These are phyloP conservation scores for Xylaria sp. DNA, from an alignment of 2,329 filamentous ascomycete species.

Conservation along the genomic window DNA sequence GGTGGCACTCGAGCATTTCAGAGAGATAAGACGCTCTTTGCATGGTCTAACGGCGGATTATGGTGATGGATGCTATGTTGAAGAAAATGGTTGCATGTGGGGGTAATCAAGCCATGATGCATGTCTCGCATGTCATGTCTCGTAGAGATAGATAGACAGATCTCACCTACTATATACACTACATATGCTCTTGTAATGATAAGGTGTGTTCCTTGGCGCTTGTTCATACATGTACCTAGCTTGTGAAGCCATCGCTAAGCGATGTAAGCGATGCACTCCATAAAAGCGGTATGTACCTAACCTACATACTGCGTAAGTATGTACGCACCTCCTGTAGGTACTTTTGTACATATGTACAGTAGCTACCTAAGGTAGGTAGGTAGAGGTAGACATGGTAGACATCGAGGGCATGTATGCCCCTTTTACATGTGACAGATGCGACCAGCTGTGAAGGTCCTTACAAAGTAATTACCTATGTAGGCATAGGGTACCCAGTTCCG, in stretches of 20 bases:
- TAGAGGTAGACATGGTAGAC: too few relatives aligned
- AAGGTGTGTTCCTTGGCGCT: neutral
- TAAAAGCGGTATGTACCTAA: neutral
- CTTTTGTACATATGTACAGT: too few relatives aligned
- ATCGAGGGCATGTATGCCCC: too few relatives aligned
- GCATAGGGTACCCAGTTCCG: neutral
- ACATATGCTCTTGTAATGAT: neutral
- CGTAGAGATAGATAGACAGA: neutral
- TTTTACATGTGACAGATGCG: neutral
- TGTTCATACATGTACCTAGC: neutral
- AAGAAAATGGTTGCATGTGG: neutral
- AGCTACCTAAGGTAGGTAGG: too few relatives aligned
- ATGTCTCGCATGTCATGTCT: neutral
- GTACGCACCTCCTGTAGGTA: too few relatives aligned
- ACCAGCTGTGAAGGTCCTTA: neutral
- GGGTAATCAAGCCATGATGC: conserved; percentile 21
- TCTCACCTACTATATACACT: neutral
- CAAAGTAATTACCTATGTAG: too few relatives aligned
- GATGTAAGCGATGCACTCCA: neutral
- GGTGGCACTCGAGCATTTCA: neutral
- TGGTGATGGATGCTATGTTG: too few relatives aligned
- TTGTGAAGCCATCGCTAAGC: neutral
- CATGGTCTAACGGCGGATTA: neutral
- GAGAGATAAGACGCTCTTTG: conserved; percentile 1
- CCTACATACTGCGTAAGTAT: too few relatives aligned